phyloP scores from a whole-genome alignment of 2,329 filamentous ascomycete species.

The Claviceps capensis region DNA sequence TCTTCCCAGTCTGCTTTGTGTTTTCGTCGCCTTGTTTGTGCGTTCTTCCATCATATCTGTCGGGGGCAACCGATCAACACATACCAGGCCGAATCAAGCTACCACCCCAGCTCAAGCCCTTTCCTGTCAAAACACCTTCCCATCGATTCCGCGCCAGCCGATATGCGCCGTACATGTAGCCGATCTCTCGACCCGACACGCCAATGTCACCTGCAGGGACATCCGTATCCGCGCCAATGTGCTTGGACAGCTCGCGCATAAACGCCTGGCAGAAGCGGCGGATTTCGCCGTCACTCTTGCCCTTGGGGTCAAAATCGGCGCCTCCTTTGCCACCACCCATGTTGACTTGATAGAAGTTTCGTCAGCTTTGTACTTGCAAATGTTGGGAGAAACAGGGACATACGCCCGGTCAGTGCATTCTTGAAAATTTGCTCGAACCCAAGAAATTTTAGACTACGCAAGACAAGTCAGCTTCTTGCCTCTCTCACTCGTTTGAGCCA shows the following conservation, averaged over 20 bases:
- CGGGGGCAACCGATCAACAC: slow-evolving; percentile 8
- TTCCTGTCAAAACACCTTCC: slow-evolving; percentile 93
- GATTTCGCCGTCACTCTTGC: slow-evolving; percentile 95
- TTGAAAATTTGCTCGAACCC: slow-evolving; percentile 99
- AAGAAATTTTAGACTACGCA: slow-evolving; percentile 72
- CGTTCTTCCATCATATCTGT: no score
- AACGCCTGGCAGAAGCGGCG: slow-evolving; percentile 92
- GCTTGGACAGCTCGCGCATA: slow-evolving; percentile 89
- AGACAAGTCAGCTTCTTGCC: not conserved
- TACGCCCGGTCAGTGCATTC: slow-evolving; percentile 91
- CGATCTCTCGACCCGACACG: slow-evolving; percentile 82
- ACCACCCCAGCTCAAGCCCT: slow-evolving; percentile 87
- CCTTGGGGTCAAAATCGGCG: slow-evolving; percentile 97
- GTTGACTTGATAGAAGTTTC: slow-evolving; percentile 20
- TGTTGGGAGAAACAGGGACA: slow-evolving; percentile 23
- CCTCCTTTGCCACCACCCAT: slow-evolving; percentile 98
- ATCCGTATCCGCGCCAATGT: slow-evolving; percentile 93
- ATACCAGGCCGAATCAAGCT: slow-evolving; percentile 69
- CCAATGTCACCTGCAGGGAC: slow-evolving; percentile 96
- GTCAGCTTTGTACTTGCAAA: not conserved
- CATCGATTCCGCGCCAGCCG: slow-evolving; percentile 77
- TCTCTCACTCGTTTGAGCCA: not conserved
- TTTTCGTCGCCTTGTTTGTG: not conserved
- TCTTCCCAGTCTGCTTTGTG: no score
- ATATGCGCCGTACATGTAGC: slow-evolving; percentile 91